These are phyloP conservation scores for Rhizopogon sp. DNA, from an alignment of 768 basidiomycete genomes.

Conservation along the genomic window DNA sequence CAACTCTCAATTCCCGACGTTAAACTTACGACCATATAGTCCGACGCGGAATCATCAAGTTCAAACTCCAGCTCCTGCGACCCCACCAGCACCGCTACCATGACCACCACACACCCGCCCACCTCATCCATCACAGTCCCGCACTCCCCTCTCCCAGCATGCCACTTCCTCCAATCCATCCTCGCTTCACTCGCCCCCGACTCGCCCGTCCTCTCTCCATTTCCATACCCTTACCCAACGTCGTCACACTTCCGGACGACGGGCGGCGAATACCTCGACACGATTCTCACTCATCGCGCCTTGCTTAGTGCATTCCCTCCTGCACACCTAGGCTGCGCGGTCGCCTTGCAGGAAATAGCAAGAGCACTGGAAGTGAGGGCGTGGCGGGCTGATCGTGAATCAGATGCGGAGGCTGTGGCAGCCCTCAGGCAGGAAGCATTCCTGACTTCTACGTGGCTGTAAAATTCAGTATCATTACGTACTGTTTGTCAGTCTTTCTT, in stretches of 20 bases:
- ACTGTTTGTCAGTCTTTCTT: not conserved
- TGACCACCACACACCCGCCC: constrained; percentile 9
- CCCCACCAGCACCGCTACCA: constrained; percentile 5
- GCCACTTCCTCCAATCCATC: constrained; percentile 58
- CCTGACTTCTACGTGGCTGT: constrained; percentile 34
- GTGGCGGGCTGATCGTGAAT: constrained; percentile 68
- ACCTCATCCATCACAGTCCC: constrained; percentile 11
- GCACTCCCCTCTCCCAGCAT: constrained; percentile 36
- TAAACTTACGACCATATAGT: constrained; percentile 22
- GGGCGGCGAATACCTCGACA: constrained; percentile 72
- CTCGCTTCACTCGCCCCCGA: constrained; percentile 48
- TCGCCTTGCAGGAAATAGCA: constrained; percentile 63
- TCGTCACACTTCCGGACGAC: constrained; percentile 43
- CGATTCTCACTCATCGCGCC: constrained; percentile 74
- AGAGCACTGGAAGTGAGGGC: constrained; percentile 54
- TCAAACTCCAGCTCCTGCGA: constrained; percentile 36
- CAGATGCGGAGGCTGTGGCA: constrained; percentile 62
- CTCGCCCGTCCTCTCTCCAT: constrained; percentile 28
- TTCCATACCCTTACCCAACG: constrained; percentile 26
- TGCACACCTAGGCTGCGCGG: constrained; percentile 60
- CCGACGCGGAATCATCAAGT: constrained; percentile 42
- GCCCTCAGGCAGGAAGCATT: constrained; percentile 70
- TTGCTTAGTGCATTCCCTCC: constrained; percentile 57
- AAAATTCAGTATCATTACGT: not conserved
- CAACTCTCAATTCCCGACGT: not conserved